Base-by-base conservation (phyloP, 2,329 filamentous ascomycete species). In the Cladophialophora immunda region DNA sequence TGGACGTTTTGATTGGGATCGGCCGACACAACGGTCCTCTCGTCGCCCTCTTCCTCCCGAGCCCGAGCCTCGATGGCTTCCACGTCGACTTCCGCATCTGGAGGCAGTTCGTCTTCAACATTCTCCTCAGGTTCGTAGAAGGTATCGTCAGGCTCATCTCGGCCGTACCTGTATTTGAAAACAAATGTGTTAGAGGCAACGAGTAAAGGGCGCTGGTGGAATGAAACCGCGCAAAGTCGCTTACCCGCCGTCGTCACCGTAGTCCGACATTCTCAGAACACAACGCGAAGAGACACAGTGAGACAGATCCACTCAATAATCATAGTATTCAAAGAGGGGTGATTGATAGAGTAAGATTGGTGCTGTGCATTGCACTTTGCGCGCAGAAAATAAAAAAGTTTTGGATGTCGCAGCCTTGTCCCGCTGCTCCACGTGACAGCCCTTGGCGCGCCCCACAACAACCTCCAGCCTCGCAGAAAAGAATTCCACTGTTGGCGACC, bases 161-260 rank as follows among this genome's bases (percentile, higher is more conserved):
- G 62, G 53, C 67, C 70, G 60, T 67, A 70, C 57, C 68, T 73
- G 64, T 6, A 19, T 41, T 22, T 58, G 52, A 59, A 27, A 67
- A 63, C 27, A 34, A 38, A 58, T 34, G 57, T 36, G 60, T 68
- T 60, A 65, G 68, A 59, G 27, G 54, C 50, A 32, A 61, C 58
- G 45, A 38, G 36, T 17, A 15, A 9, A 17, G 1, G 30, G 19
- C 22, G 38, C 30, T 38, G 45, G 53, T 7, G 29, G 34, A 27
- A 27, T 52, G 27, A 15, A 64, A 82, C 80, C n/a, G 27, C 15
- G 6, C 4, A 4, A 22, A n/a, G 30, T 89, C 86, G 81, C 84
- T 73, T 83, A 86, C 71, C 82, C 84, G 75, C 88, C 87, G 73
- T 90, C 87, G 75, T 90, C 87, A 73, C 88, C 90, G 81, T 89